Evolutionary conservation across 306 rosid genomes (phyloP).

Genomic region (Medicago ruthenica): DNA sequence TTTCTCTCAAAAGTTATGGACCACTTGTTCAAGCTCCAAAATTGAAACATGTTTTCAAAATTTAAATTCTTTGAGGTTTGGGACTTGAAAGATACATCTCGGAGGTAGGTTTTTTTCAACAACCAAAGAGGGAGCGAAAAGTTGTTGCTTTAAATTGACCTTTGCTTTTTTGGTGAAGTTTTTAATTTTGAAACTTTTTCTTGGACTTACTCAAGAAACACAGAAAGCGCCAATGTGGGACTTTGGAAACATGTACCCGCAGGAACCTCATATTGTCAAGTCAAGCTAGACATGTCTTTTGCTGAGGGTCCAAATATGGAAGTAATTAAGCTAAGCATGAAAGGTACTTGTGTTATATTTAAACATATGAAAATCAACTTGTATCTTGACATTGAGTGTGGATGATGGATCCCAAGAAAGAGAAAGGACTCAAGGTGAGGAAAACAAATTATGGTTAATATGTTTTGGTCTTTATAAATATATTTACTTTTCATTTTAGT

Average conservation of each 20-base stretch:
- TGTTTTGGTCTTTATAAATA: too few species aligned
- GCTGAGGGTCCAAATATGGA: neutral
- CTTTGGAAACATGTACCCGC: conserved; percentile 14
- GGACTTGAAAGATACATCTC: conserved; percentile 23
- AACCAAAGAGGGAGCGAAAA: neutral
- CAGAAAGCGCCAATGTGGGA: conserved; percentile 6
- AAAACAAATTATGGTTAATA: too few species aligned
- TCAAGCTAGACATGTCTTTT: neutral
- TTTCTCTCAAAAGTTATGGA: neutral
- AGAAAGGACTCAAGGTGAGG: too few species aligned
- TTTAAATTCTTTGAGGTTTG: conserved; percentile 32
- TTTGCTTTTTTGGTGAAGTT: neutral
- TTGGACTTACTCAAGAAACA: conserved; percentile 25
- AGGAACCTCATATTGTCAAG: conserved; percentile 29
- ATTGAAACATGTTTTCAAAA: conserved; percentile 31
- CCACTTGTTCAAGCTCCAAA: neutral
- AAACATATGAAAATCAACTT: too few species aligned
- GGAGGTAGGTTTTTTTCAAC: conserved; percentile 31
- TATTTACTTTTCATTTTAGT: too few species aligned
- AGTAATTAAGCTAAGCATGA: neutral
- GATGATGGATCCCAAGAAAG: too few species aligned
- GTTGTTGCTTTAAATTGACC: conserved; percentile 5
- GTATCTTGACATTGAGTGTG: too few species aligned
- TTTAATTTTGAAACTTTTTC: conserved; percentile 2
- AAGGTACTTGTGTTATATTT: neutral